phyloP scores from a whole-genome alignment of 495 filamentous ascomycete genomes.

The Bathelium albidoporum region DNA sequence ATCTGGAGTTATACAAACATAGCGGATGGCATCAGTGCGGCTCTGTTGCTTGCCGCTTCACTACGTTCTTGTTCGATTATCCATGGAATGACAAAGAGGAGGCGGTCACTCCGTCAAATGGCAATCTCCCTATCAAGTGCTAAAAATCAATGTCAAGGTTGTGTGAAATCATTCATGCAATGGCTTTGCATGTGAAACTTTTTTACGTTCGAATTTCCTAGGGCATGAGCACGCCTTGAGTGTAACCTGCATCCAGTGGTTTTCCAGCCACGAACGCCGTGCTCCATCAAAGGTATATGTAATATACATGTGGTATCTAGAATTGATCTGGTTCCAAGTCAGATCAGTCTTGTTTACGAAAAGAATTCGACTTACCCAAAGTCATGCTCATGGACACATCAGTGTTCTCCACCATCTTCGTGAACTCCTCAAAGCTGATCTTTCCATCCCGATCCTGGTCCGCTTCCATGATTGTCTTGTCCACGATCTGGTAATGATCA shows the following conservation, averaged over 20 bases:
- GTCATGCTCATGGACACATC: constrained; percentile 99
- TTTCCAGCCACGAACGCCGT: constrained; percentile 2
- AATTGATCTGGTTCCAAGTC: constrained; percentile 4
- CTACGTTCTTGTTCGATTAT: not conserved
- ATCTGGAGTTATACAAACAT: not conserved
- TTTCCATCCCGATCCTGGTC: constrained; percentile 92
- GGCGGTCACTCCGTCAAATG: not conserved
- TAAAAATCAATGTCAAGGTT: too few species aligned
- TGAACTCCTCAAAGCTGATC: constrained; percentile 99
- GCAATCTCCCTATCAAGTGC: not conserved
- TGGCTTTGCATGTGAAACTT: not conserved
- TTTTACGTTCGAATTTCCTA: not conserved
- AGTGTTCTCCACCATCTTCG: constrained; percentile 95
- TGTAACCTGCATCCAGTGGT: not conserved
- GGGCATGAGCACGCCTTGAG: not conserved
- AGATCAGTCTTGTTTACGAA: not conserved
- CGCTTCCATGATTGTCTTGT: constrained; percentile 99
- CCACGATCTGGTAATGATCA: constrained; percentile 51
- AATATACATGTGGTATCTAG: constrained; percentile 8
- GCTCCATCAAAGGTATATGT: not conserved
- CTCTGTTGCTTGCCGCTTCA: not conserved
- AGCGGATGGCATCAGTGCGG: not conserved
- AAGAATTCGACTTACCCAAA: constrained; percentile 54
- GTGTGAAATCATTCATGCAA: too few species aligned
- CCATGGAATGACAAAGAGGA: not conserved